A percentile compares a stretch with the other conserved stretches of the same genome.
Evolutionary conservation across 306 rosid species (phyloP).

Genomic region (Quercus variabilis): DNA sequence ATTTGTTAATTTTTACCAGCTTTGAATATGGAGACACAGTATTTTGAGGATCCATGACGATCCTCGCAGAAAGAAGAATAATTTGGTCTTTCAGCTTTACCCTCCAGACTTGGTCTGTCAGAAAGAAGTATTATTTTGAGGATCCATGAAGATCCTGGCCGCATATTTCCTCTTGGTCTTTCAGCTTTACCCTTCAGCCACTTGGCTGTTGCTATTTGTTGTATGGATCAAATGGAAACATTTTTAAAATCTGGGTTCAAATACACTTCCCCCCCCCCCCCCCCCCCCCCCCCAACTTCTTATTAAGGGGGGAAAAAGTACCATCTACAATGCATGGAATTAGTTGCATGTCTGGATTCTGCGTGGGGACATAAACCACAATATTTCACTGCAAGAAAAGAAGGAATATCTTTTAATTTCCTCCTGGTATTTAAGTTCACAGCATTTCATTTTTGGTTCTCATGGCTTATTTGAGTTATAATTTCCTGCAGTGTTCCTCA

Average conservation of each 20-base stretch:
- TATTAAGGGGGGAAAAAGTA: too few species aligned
- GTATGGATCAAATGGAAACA: background rate
- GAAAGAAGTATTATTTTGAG: background rate
- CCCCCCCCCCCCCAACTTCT: too few species aligned
- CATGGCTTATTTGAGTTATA: slow-evolving; percentile 14
- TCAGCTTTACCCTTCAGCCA: background rate
- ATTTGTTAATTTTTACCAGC: too few species aligned
- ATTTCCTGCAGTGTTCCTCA: slow-evolving; percentile 60
- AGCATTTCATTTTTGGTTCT: slow-evolving; percentile 9
- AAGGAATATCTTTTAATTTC: background rate
- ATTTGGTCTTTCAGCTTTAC: background rate
- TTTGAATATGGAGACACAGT: background rate
- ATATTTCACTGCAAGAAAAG: background rate
- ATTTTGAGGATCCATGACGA: background rate
- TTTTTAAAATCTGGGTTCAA: background rate
- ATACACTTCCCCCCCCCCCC: too few species aligned
- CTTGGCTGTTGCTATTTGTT: background rate
- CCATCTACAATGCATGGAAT: background rate
- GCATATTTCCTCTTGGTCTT: background rate
- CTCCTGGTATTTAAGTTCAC: background rate
- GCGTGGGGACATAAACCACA: background rate
- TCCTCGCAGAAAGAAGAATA: background rate
- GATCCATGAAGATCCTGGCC: background rate
- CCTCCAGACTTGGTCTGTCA: background rate
- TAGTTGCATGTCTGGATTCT: background rate